These are phyloP conservation scores for Ogataea methylovora DNA, from an alignment of 805 yeast species.

Conservation along the genomic window DNA sequence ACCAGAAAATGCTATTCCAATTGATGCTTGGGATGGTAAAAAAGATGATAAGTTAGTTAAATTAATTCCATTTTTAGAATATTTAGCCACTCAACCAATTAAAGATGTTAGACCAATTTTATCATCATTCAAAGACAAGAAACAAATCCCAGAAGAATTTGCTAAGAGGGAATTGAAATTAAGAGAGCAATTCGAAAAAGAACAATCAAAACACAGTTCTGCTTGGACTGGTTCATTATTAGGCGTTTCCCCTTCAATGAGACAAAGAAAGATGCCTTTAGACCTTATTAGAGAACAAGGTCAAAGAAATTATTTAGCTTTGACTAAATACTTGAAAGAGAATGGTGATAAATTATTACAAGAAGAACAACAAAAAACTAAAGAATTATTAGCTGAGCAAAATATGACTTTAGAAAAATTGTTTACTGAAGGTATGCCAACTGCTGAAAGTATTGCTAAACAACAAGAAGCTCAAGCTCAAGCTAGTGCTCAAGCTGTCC, in stretches of 20 bases:
- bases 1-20: conserved; percentile 89
- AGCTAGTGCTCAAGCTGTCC: no score
- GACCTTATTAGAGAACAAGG: conserved; percentile 90
- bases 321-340: conserved; percentile 55
- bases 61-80: conserved; percentile 90
- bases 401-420: conserved; percentile 78
- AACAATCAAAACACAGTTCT: conserved; percentile 28
- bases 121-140: conserved; percentile 60
- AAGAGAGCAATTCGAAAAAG: conserved; percentile 62
- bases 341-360: conserved; percentile 63
- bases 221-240: conserved; percentile 31
- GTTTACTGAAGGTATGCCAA: conserved; percentile 75
- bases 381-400: conserved; percentile 77
- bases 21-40: conserved; percentile 81
- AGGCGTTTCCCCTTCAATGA: conserved; percentile 45
- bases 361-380: conserved; percentile 76
- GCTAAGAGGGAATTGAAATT: conserved; percentile 67
- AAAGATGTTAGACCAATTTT: conserved; percentile 88
- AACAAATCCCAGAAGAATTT: conserved; percentile 70
- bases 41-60: conserved; percentile 73
- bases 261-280: conserved; percentile 68
- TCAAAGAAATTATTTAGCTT: conserved; percentile 77
- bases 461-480: conserved; percentile 21
- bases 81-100: conserved; percentile 76
- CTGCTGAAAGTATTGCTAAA: conserved; percentile 53